phyloP scores from a whole-genome alignment of 2,329 filamentous ascomycete species.

The Claviceps sp. region DNA sequence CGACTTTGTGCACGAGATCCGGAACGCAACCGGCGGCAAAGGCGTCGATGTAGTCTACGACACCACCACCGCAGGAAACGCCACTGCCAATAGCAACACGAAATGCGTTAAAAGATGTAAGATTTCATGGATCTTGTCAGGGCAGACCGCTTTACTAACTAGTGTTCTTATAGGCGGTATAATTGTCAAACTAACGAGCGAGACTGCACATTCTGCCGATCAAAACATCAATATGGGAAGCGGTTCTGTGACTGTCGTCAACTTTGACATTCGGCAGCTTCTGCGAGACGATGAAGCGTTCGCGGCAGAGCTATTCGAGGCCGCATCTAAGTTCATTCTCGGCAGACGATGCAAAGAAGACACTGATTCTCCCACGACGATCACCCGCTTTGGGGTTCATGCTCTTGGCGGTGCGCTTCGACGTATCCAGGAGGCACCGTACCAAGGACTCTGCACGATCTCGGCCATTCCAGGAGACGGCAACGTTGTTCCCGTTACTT shows the following conservation, averaged over 20 bases:
- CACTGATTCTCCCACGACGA: too few relatives aligned
- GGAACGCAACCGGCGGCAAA: constrained; percentile 17
- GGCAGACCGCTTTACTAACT: neutral
- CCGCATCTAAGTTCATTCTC: constrained; percentile 6
- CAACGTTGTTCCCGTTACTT: constrained; percentile 12
- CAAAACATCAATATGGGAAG: neutral
- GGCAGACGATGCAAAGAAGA: neutral
- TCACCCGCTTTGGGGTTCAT: constrained; percentile 10
- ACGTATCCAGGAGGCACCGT: constrained; percentile 14
- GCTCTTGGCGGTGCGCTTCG: constrained; percentile 15
- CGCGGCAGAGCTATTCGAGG: constrained; percentile 16
- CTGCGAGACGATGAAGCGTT: constrained; percentile 19
- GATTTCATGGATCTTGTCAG: constrained; percentile 3
- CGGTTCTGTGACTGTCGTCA: constrained; percentile 16
- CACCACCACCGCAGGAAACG: constrained; percentile 25
- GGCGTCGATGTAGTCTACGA: constrained; percentile 34
- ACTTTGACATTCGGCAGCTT: constrained; percentile 20
- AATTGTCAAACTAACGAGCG: constrained; percentile 19
- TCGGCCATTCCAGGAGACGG: constrained; percentile 4
- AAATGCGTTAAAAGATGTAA: constrained; percentile 24
- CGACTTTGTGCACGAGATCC: constrained; percentile 19
- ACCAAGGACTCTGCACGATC: constrained; percentile 12
- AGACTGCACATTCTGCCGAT: constrained; percentile 9
- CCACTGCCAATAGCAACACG: constrained; percentile 18
- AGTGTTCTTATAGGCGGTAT: constrained; percentile 15